Evolutionary conservation across 148 eudicot species (phyloP), one percentile per base, ranked within the genome.

Genomic region (Simmondsia chinensis): DNA sequence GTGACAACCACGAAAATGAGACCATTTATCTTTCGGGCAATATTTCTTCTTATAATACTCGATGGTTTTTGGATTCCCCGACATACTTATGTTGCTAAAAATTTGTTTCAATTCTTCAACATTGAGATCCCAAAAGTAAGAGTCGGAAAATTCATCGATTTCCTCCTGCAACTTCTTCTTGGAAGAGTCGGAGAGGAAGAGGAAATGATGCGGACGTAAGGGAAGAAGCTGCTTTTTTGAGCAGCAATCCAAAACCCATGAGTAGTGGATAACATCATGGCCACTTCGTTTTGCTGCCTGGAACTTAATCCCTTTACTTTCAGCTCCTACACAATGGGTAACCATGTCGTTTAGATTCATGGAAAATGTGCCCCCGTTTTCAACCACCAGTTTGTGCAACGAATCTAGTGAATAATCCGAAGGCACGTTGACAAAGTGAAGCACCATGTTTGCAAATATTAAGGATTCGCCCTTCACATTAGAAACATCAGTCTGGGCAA

Each of bases 261-360:
- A 91, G 69, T 54, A 72, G 52, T 82, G 88, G 48, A 91, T 76
- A 48, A 91, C 69, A 63, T 91, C 95, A 29, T 52, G 13, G 15
- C 94, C 94, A 28, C 63, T 78, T 19, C 59, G 78, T 57, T 85
- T 85, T 50, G 86, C 88, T 24, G 95, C 97, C 73, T 79, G 76
- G 59, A 69, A 91, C 67, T 91, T 91, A 54, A 91, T 65, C 42
- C 97, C 94, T 81, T 53, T 82, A 61, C 93, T 76, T 56, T 81
- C 95, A 28, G 87, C 91, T 27, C 93, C 97, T 52, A 89, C 56
- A 59, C 85, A 79, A 57, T 84, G 95, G 71, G 95, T 84, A 59
- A 89, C 97, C 4, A 80, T 60, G 50, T 69, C 77, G 23, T 79
- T 84, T 56, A 89, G 40, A 68, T 89, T 89, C 97, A 89, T 89